A percentile compares a stretch with the other conserved stretches of the same genome.
Conservation (phyloP, 2,329 filamentous ascomycete species). For the Clarireedia homoeocarpa region DNA sequence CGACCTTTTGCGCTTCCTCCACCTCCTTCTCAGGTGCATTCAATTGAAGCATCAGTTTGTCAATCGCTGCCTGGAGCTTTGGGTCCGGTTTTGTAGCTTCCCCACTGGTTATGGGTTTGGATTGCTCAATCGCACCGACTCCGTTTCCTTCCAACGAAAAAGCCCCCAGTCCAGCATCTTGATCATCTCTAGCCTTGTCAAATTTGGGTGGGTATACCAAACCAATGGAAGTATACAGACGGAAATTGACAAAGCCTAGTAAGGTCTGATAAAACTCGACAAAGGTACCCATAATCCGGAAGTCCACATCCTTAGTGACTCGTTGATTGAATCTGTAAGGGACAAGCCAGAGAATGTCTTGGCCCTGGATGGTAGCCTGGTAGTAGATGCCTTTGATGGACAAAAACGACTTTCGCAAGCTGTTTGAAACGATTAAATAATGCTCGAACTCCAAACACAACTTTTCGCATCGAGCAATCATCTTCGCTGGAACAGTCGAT, state of each 20-base stretch:
- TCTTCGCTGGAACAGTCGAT: slow-evolving; percentile 83
- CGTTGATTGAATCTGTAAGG: slow-evolving; percentile 97
- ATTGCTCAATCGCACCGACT: slow-evolving; percentile 44
- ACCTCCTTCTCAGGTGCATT: slow-evolving; percentile 43
- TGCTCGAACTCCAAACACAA: slow-evolving; percentile 95
- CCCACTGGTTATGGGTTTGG: slow-evolving; percentile 44
- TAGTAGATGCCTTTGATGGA: slow-evolving; percentile 99
- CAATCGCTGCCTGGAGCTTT: slow-evolving; percentile 56
- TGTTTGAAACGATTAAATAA: slow-evolving; percentile 88
- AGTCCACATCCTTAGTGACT: slow-evolving; percentile 90
- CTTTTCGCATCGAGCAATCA: slow-evolving; percentile 89
- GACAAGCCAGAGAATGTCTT: slow-evolving; percentile 94
- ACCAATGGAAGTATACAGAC: slow-evolving; percentile 83
- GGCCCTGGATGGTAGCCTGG: slow-evolving; percentile 92
- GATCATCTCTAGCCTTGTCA: slow-evolving; percentile 76
- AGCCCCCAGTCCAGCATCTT: slow-evolving; percentile 81
- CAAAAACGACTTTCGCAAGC: slow-evolving; percentile 89
- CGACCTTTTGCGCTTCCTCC: slow-evolving; percentile 34
- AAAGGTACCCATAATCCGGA: slow-evolving; percentile 98
- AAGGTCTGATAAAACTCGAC: slow-evolving; percentile 98
- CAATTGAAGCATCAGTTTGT: slow-evolving; percentile 62
- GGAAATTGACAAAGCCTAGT: slow-evolving; percentile 91
- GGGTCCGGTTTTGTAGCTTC: slow-evolving; percentile 48
- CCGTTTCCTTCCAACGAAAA: slow-evolving; percentile 81
- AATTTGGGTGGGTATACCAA: slow-evolving; percentile 96